Base-by-base conservation (phyloP, 441 rosid species). In the Hura crepitans region DNA sequence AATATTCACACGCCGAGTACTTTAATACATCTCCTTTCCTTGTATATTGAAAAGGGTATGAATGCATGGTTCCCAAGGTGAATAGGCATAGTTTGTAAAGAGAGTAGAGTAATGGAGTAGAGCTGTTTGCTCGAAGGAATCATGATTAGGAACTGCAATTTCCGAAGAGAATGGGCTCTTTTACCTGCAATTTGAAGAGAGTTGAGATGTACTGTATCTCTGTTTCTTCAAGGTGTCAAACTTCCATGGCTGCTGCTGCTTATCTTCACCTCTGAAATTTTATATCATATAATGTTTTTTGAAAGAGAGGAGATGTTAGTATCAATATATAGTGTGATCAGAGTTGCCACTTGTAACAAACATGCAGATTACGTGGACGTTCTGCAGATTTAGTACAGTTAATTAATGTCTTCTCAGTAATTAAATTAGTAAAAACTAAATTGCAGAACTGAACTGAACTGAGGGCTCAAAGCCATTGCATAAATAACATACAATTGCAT, bases 1-100 rank as follows among this genome's bases (percentile, higher is more conserved):
- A n/a, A n/a, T n/a, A n/a, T 66, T 33, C 43, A 80, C 87, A 83
- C 83, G 87, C 82, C 62, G 78, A 69, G 67, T 33, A 55, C 33
- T 51, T 59, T 50, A n/a, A n/a, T n/a, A n/a, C n/a, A n/a, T n/a
- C n/a, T n/a, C 53, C 71, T 72, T 1, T 22, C 22, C 22, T 75
- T 39, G 10, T 47, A 30, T 65, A 46, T 61, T 46, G 71, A 62
- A 59, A 68, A 68, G 55, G 51, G 75, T 13, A 39, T 39, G 65
- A 25, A 42, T 23, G 33, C 58, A 64, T 65, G 57, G 71, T 80
- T 71, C 75, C 73, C 78, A 42, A 78, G 68, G 53, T 53, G 58
- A 68, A 13, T 39, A 30, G 67, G 60, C 46, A 70, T 62, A 71
- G 75, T 64, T 30, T 59, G 63, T 66, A 66, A 33, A 46, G 56